Evolutionary conservation across 176 grass and related monocot species (phyloP).

Genomic region (Elaeis guineensis): DNA sequence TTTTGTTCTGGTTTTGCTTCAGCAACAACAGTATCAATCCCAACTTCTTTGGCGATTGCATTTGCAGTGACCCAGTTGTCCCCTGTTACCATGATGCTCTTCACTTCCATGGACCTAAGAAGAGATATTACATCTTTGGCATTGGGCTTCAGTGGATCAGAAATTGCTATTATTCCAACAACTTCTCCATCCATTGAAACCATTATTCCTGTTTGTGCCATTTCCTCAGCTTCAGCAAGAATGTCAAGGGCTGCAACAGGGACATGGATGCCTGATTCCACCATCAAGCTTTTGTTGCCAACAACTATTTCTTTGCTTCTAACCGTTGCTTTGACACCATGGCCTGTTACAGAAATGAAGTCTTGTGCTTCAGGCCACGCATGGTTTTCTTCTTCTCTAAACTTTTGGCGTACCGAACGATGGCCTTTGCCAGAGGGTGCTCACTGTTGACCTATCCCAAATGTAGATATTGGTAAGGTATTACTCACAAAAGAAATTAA

Average conservation of each 20-base stretch:
- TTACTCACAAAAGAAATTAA: too few species aligned
- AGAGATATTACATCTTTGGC: constrained; percentile 66
- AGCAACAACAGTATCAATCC: constrained; percentile 64
- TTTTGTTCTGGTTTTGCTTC: constrained; percentile 89
- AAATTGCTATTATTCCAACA: constrained; percentile 69
- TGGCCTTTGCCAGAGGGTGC: constrained; percentile 75
- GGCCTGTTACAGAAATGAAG: constrained; percentile 70
- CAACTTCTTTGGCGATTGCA: constrained; percentile 67
- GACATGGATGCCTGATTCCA: constrained; percentile 43
- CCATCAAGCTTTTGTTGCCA: constrained; percentile 84
- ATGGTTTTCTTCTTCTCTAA: constrained; percentile 44
- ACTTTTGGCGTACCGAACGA: constrained; percentile 71
- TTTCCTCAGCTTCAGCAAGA: constrained; percentile 62
- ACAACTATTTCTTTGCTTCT: constrained; percentile 38
- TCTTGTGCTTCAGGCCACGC: constrained; percentile 59
- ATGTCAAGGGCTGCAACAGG: constrained; percentile 58
- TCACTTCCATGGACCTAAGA: constrained; percentile 71
- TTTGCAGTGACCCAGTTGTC: constrained; percentile 97
- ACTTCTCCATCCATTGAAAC: constrained; percentile 58
- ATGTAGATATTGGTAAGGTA: neutral
- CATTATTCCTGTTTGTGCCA: constrained; percentile 63
- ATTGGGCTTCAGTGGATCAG: constrained; percentile 74
- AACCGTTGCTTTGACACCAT: constrained; percentile 59
- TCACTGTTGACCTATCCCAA: constrained; percentile 75
- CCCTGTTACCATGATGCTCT: constrained; percentile 95